Conservation (phyloP, 2,329 filamentous ascomycete species). For the Xylaria sp. region DNA sequence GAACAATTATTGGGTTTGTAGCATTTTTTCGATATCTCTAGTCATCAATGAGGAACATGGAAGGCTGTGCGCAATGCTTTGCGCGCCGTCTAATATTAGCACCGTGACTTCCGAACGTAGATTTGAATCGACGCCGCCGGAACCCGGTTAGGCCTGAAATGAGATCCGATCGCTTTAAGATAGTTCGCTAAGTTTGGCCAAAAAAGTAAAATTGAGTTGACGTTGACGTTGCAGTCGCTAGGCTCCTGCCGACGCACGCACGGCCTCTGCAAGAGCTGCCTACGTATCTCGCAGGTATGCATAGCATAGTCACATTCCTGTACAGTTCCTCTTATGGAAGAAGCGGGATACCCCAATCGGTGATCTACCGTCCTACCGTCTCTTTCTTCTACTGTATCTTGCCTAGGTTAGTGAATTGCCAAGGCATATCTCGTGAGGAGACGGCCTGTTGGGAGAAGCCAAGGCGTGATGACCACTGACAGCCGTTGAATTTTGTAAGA, state of each 20-base stretch:
- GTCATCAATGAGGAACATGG: background rate
- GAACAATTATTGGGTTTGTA: background rate
- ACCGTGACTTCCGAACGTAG: background rate
- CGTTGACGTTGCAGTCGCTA: constrained; percentile 35
- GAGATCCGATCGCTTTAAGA: constrained; percentile 2
- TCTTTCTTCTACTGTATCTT: background rate
- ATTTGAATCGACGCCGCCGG: background rate
- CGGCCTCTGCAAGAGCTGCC: constrained; percentile 31
- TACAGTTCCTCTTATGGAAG: constrained; percentile 22
- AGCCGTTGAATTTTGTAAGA: background rate
- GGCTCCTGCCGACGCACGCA: constrained; percentile 35
- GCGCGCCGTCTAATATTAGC: background rate
- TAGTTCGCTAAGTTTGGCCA: constrained; percentile 26
- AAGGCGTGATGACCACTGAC: constrained; percentile 6
- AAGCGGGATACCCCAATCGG: constrained; percentile 32
- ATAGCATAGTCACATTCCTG: constrained; percentile 31
- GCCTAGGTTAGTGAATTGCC: constrained; percentile 15
- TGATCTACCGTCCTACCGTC: constrained; percentile 16
- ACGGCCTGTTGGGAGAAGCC: constrained; percentile 12
- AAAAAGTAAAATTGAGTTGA: constrained; percentile 18
- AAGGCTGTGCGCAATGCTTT: background rate
- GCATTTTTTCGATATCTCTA: background rate
- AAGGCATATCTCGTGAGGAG: constrained; percentile 7
- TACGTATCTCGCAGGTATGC: constrained; percentile 34
- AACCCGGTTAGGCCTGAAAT: constrained; percentile 4